Evolutionary conservation across 176 grass and related monocot genomes (phyloP), one percentile per base, ranked within the genome.

Genomic region (Leersia perrieri): DNA sequence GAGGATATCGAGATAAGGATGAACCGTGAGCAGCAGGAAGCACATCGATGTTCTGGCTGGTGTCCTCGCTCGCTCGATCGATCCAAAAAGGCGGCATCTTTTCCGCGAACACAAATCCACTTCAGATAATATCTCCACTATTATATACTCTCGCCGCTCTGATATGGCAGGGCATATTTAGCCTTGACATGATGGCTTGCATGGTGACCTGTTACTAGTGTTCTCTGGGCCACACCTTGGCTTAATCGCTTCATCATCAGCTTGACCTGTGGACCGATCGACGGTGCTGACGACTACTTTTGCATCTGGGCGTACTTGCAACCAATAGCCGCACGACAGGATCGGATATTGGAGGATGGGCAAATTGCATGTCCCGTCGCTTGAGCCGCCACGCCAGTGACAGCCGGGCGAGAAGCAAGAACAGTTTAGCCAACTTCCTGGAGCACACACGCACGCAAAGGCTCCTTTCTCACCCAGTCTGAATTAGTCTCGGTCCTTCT

Each of bases 1-100:
- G 15, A 33, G 27, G 68, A 57, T 73, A 42, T 62, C 2, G 72
- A 58, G 87, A 89, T 81, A 89, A 85, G 87, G 34, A 77, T 85
- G 72, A 49, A 66, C 75, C 60, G 82, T n/a, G 39, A 36, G 69
- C 60, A 29, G 61, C 35, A 68, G 33, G 80, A 53, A 53, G 39
- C 33, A 66, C 45, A 74, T 72, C 75, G 33, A 10, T 23, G 80
- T 44, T 74, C 80, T 16, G 16, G 38, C 49, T 68, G 80, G 30
- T 26, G 63, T 68, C 45, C 47, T 57, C 1, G 25, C 5, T 10
- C 11, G 8, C n/a, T 3, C 10, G 11, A 4, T 14, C 26, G 27
- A 16, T 22, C 39, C 49, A 45, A 75, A 86, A 81, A 29, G 31
- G 69, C 51, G 27, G 40, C 69, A 31, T 63, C 71, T 82, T 55